Evolutionary conservation across 306 rosid genomes (phyloP).

Genomic region (Quercus dentata): DNA sequence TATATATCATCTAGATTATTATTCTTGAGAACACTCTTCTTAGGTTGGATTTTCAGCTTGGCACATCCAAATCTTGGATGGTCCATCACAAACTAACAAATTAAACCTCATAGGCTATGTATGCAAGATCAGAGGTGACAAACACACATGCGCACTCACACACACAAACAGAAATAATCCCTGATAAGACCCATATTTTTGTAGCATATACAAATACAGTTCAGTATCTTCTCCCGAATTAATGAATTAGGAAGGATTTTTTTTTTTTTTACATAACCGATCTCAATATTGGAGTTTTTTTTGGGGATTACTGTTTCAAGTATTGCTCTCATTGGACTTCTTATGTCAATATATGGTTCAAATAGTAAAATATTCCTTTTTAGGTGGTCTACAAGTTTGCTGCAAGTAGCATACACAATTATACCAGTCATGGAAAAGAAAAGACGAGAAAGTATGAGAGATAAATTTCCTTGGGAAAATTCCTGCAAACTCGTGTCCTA

Average conservation of each 20-base stretch:
- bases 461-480: not conserved
- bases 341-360: too few species aligned
- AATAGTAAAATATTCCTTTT: too few species aligned
- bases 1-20: not conserved
- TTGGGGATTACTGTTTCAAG: too few species aligned
- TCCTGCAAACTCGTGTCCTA: not conserved
- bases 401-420: not conserved
- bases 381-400: too few species aligned
- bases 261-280: too few species aligned
- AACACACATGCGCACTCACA: too few species aligned
- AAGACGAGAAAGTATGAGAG: not conserved
- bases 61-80: not conserved
- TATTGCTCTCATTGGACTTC: too few species aligned
- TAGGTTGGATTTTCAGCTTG: not conserved
- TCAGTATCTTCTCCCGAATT: too few species aligned
- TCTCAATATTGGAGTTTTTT: too few species aligned
- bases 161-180: not conserved
- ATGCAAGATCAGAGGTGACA: not conserved
- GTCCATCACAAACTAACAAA: not conserved
- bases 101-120: not conserved
- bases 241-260: too few species aligned
- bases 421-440: not conserved
- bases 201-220: not conserved
- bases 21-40: not conserved
- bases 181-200: not conserved